These are phyloP conservation scores for Ascobolus immersus DNA, from an alignment of 495 filamentous ascomycete species.

Conservation along the genomic window DNA sequence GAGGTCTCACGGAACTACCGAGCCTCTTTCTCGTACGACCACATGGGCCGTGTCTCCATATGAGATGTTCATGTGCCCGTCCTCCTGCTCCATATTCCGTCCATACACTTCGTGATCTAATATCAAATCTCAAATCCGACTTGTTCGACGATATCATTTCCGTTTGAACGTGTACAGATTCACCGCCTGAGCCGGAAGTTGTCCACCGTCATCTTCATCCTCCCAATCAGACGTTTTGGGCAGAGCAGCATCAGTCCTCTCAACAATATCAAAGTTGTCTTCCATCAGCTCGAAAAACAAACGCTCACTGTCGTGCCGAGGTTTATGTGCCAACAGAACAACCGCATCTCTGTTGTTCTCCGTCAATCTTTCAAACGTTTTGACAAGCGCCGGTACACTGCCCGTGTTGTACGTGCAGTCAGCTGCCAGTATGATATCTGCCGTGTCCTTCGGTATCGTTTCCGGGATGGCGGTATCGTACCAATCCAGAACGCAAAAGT, in stretches of 20 bases:
- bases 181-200: not conserved
- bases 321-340: constrained; percentile 57
- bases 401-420: constrained; percentile 94
- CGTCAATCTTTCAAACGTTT: constrained; percentile 34
- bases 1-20: no score
- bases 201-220: no score
- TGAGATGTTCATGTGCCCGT: no score
- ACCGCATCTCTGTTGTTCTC: constrained; percentile 23
- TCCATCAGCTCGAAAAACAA: constrained; percentile 56
- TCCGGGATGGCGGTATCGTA: constrained; percentile 23
- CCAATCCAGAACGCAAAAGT: constrained; percentile 57
- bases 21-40: no score
- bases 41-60: no score
- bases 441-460: constrained; percentile 19
- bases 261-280: not conserved
- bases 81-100: no score
- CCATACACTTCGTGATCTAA: no score
- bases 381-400: constrained; percentile 48
- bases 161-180: not conserved
- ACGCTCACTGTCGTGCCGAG: constrained; percentile 57
- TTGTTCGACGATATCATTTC: no score
- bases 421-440: constrained; percentile 55
- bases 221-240: no score
- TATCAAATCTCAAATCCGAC: no score
- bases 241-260: no score